Percentiles rank a stretch among this genome's conserved stretches.
phyloP scores from a whole-genome alignment of 179 eudicot species.

The Corrigiola litoralis region DNA sequence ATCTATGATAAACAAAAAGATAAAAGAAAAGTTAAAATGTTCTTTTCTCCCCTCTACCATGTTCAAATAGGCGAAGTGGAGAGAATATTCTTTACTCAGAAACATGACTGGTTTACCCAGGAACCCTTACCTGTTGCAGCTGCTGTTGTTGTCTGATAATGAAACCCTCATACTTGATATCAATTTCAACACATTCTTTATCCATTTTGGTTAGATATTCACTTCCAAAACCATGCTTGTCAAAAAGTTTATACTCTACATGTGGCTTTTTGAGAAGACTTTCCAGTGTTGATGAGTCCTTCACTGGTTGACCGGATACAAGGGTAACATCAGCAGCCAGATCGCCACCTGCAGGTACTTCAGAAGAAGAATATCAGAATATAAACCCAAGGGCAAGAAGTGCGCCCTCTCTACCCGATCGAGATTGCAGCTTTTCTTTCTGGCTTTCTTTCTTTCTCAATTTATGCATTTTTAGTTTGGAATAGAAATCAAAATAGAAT shows the following conservation, averaged over 20 bases:
- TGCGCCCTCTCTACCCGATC: background rate
- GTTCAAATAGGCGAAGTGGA: background rate
- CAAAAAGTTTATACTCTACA: constrained; percentile 67
- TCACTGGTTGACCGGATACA: constrained; percentile 80
- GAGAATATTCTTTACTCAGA: background rate
- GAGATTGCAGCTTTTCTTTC: background rate
- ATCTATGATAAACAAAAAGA: constrained; percentile 43
- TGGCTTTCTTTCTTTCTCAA: background rate
- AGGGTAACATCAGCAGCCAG: constrained; percentile 59
- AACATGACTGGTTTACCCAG: constrained; percentile 2
- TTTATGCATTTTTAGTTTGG: background rate
- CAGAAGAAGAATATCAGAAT: constrained; percentile 2
- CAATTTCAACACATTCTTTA: constrained; percentile 89
- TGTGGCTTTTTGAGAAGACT: constrained; percentile 93
- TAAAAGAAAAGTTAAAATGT: background rate
- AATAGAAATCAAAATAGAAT: background rate
- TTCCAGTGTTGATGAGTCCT: constrained; percentile 66
- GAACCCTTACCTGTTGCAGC: constrained; percentile 63
- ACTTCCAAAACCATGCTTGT: constrained; percentile 85
- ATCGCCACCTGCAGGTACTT: constrained; percentile 56
- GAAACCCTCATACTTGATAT: constrained; percentile 98
- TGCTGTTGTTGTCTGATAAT: constrained; percentile 81
- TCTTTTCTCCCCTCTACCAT: too few relatives aligned
- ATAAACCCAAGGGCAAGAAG: background rate
- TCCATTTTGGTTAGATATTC: constrained; percentile 60